Conservation (phyloP, 176 grass and related monocot genomes). For the Oryza punctata region DNA sequence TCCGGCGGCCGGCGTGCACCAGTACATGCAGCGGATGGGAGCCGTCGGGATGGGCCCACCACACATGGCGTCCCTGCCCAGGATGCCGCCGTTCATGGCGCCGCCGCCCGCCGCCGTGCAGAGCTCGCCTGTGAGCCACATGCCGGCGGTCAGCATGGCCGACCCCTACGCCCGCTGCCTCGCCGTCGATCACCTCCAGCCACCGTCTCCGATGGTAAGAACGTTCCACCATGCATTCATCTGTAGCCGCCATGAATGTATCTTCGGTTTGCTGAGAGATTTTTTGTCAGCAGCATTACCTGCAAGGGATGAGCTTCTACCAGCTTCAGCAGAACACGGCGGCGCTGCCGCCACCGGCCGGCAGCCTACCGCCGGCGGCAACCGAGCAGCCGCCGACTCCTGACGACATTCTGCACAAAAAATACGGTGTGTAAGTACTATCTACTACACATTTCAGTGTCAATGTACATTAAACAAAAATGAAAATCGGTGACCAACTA, state of each 20-base stretch:
- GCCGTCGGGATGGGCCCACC: slow-evolving; percentile 44
- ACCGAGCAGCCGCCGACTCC: background rate
- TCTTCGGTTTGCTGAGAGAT: slow-evolving; percentile 23
- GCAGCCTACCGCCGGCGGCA: slow-evolving; percentile 3
- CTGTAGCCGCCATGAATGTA: background rate
- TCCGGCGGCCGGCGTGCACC: slow-evolving; percentile 52
- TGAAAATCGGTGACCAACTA: background rate
- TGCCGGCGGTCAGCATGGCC: slow-evolving; percentile 43
- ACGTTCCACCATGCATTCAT: background rate
- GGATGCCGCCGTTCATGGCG: slow-evolving; percentile 49
- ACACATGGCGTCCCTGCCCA: slow-evolving; percentile 35
- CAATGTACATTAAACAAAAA: background rate
- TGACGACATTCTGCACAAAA: slow-evolving; percentile 44
- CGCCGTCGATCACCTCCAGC: slow-evolving; percentile 49
- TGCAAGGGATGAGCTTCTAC: slow-evolving; percentile 56
- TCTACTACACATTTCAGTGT: background rate
- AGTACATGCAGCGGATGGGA: slow-evolving; percentile 62
- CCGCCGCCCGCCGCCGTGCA: slow-evolving; percentile 22
- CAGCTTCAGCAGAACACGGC: slow-evolving; percentile 43
- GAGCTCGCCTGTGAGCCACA: slow-evolving; percentile 25
- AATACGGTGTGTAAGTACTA: slow-evolving; percentile 30
- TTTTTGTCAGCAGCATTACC: slow-evolving; percentile 36
- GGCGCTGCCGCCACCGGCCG: background rate
- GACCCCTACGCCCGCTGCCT: slow-evolving; percentile 39
- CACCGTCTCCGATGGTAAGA: slow-evolving; percentile 22